Percentiles rank a stretch among this genome's conserved stretches.
These are phyloP conservation scores for Annona cherimola DNA, from an alignment of 164 flowering plant species.

Conservation along the genomic window DNA sequence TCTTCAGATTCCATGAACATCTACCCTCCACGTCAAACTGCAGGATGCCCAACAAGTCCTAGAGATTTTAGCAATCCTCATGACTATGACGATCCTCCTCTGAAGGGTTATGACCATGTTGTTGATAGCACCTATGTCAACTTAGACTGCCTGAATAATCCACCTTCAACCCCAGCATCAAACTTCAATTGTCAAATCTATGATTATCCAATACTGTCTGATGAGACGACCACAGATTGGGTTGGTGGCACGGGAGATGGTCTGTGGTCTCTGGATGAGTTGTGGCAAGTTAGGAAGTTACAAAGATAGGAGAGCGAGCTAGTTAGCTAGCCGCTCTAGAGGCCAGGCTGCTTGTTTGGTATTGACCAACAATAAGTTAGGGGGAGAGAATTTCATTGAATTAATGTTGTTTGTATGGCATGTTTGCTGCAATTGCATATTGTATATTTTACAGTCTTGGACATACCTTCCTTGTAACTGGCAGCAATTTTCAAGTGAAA, in stretches of 20 bases:
- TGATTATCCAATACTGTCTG: slow-evolving; percentile 12
- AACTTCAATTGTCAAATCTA: slow-evolving; percentile 9
- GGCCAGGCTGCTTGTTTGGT: background rate
- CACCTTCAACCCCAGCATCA: slow-evolving; percentile 20
- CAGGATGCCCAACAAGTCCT: slow-evolving; percentile 26
- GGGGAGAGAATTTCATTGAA: background rate
- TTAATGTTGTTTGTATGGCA: background rate
- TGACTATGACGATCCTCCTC: slow-evolving; percentile 1
- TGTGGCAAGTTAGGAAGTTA: slow-evolving; percentile 34
- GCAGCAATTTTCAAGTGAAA: background rate
- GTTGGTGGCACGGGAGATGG: slow-evolving; percentile 24
- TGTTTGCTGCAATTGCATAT: background rate
- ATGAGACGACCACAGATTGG: slow-evolving; percentile 29
- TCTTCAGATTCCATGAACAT: slow-evolving; percentile 20
- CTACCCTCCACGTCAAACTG: slow-evolving; percentile 21
- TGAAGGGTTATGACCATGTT: slow-evolving; percentile 12
- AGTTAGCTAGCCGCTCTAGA: slow-evolving; percentile 7
- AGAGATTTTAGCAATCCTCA: slow-evolving; percentile 1
- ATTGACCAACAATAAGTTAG: background rate
- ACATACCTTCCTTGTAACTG: background rate
- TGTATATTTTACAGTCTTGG: background rate
- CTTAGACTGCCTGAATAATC: slow-evolving; percentile 19
- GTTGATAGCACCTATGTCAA: slow-evolving; percentile 23
- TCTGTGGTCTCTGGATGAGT: slow-evolving; percentile 45
- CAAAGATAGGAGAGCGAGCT: background rate